phyloP scores from a whole-genome alignment of 2,329 filamentous ascomycete species.

The Penicillium verrucosum region DNA sequence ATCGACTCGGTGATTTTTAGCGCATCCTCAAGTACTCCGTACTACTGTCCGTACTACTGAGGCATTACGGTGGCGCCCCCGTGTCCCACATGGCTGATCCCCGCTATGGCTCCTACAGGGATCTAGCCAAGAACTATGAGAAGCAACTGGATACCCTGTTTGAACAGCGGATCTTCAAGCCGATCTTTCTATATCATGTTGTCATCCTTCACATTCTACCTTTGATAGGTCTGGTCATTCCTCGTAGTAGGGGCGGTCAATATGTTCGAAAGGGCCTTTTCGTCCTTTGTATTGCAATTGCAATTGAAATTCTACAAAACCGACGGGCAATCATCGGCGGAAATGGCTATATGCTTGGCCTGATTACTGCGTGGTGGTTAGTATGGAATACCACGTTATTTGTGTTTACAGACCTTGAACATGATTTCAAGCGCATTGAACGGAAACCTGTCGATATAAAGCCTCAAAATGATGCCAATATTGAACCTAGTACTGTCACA shows the following conservation, averaged over 20 bases:
- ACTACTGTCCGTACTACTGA: background rate
- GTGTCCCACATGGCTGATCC: constrained; percentile 27
- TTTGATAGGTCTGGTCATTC: constrained; percentile 51
- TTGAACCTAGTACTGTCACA: background rate
- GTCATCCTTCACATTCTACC: constrained; percentile 33
- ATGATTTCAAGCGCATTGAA: constrained; percentile 57
- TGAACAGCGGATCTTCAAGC: constrained; percentile 29
- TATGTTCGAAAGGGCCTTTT: constrained; percentile 48
- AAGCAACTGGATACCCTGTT: constrained; percentile 25
- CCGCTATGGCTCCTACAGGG: constrained; percentile 26
- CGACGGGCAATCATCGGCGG: constrained; percentile 51
- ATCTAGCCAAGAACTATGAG: constrained; percentile 26
- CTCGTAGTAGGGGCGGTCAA: constrained; percentile 39
- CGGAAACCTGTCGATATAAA: constrained; percentile 18
- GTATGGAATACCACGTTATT: constrained; percentile 54
- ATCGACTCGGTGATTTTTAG: background rate
- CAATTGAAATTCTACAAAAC: constrained; percentile 43
- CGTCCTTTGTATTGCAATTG: constrained; percentile 42
- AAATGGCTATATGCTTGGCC: constrained; percentile 54
- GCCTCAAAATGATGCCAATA: background rate
- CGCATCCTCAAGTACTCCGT: background rate
- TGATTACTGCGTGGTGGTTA: constrained; percentile 53
- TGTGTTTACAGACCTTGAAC: constrained; percentile 54
- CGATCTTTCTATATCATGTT: constrained; percentile 38
- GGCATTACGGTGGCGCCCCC: background rate